Base-by-base conservation (phyloP, 1,284 basidiomycete genomes). In the Tylopilus sp. region DNA sequence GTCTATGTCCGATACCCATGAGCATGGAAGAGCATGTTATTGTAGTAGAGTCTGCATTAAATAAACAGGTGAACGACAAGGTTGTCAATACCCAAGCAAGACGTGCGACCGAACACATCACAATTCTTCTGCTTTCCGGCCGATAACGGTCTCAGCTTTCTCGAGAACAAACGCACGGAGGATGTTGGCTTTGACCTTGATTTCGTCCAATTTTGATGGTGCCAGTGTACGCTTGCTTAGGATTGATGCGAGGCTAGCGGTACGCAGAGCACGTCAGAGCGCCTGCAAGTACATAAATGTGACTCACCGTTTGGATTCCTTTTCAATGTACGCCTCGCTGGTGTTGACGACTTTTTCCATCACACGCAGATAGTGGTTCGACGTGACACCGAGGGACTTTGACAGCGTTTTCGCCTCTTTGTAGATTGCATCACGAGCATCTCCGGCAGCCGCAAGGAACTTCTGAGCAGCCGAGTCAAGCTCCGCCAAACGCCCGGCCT, bases 161-260 rank as follows among this genome's bases (percentile, higher is more conserved):
- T 74, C 74, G 44, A 71, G 72, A 19, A 75, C 72, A 64, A 97
- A 96, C 0, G 90, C 81, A 9, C 74, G 69, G 47, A 97, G 81
- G 57, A 97, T 81, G 73, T 98, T 98, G 44, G 80, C 78, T 76
- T 95, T 96, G 68, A 89, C 81, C 72, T 92, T 90, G 61, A 98
- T 84, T 74, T 98, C 93, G 68, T 99, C 96, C 38, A 95, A 73
- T 73, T 98, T 97, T 25, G 36, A 45, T 77, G 70, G 75, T 5
- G 87, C 77, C 35, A 97, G 73, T 31, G 76, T 83, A 49, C 83
- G 79, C 73, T 92, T 92, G 64, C 74, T 72, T 51, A 94, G 74
- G 60, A 93, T 86, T 55, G 76, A 77, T 46, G 73, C 71, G 52
- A 89, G 68, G n/a, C 86, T 89, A 48, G 6, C 48, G 48, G 38